Evolutionary conservation across 495 filamentous ascomycete species (phyloP).

Genomic region (Penicillium maclennaniae): DNA sequence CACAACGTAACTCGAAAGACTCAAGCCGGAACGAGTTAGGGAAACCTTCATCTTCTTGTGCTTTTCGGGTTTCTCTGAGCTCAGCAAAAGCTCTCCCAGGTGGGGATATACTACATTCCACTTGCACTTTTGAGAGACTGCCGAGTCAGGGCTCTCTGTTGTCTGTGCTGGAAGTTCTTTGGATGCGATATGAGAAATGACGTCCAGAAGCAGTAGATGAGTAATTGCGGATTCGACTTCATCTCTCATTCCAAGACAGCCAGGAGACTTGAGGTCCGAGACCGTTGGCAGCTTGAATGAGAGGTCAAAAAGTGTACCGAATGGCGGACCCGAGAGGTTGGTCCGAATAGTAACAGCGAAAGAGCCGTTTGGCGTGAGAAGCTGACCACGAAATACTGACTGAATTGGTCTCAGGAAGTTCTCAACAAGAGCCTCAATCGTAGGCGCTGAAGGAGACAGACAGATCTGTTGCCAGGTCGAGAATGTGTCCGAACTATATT

Average conservation of each 20-base stretch:
- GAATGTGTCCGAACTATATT: slow-evolving; percentile 28
- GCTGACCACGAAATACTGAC: slow-evolving; percentile 35
- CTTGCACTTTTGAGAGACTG: not conserved
- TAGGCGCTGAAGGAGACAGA: slow-evolving; percentile 3
- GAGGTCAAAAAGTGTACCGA: slow-evolving; percentile 47
- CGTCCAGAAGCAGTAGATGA: slow-evolving; percentile 39
- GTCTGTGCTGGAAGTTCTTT: slow-evolving; percentile 5
- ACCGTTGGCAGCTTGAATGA: slow-evolving; percentile 34
- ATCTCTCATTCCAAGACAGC: slow-evolving; percentile 30
- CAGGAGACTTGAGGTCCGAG: slow-evolving; percentile 35
- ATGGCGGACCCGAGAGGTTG: slow-evolving; percentile 35
- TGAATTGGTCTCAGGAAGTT: slow-evolving; percentile 41
- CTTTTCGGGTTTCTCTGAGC: slow-evolving; percentile 13
- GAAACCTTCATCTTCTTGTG: slow-evolving; percentile 37
- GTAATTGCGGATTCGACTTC: slow-evolving; percentile 38
- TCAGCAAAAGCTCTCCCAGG: slow-evolving; percentile 36
- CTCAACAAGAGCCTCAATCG: slow-evolving; percentile 38
- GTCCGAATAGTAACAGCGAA: slow-evolving; percentile 47
- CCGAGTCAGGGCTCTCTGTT: not conserved
- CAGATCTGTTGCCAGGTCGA: slow-evolving; percentile 20
- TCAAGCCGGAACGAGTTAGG: slow-evolving; percentile 32
- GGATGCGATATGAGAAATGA: slow-evolving; percentile 32
- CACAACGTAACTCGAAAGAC: slow-evolving; percentile 22
- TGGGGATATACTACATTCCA: slow-evolving; percentile 43
- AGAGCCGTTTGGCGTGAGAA: slow-evolving; percentile 33